Percentiles rank a stretch among this genome's conserved stretches.
Conservation (phyloP, 805 yeast genomes). For the Cyberlindnera samutprakarnensis region DNA sequence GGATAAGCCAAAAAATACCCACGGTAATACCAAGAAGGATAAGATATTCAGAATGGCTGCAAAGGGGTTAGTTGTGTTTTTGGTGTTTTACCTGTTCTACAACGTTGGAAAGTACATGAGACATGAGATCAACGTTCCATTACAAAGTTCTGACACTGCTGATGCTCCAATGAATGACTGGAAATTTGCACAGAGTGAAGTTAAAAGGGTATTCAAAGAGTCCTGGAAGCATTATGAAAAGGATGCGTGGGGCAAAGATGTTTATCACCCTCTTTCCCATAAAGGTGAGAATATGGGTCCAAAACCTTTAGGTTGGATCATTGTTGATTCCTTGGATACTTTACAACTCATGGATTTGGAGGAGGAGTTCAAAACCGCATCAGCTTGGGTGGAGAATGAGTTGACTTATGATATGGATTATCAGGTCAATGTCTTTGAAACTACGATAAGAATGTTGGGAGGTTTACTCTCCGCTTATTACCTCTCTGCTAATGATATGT, state of each 20-base stretch:
- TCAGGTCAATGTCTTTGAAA: conserved; percentile 79
- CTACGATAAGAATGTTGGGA: conserved; percentile 92
- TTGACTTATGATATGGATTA: conserved; percentile 66
- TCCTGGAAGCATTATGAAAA: conserved; percentile 72
- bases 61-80: conserved; percentile 33
- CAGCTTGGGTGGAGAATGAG: conserved; percentile 66
- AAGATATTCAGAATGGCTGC: conserved; percentile 28
- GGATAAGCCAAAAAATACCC: conserved; percentile 35
- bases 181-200: conserved; percentile 40
- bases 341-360: conserved; percentile 59
- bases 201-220: conserved; percentile 59
- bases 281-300: conserved; percentile 69
- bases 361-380: conserved; percentile 56
- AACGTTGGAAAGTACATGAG: conserved; percentile 21
- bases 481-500: conserved; percentile 59
- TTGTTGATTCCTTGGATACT: conserved; percentile 83
- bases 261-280: conserved; percentile 61
- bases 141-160: not conserved
- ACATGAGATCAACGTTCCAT: conserved; percentile 6
- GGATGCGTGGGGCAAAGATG: conserved; percentile 82
- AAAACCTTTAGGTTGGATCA: conserved; percentile 85
- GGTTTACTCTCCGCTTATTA: conserved; percentile 83
- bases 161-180: conserved; percentile 28
- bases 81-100: conserved; percentile 35
- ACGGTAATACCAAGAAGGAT: conserved; percentile 5